Evolutionary conservation across 164 flowering plant species (phyloP).

Genomic region (Nymphaea colorata): DNA sequence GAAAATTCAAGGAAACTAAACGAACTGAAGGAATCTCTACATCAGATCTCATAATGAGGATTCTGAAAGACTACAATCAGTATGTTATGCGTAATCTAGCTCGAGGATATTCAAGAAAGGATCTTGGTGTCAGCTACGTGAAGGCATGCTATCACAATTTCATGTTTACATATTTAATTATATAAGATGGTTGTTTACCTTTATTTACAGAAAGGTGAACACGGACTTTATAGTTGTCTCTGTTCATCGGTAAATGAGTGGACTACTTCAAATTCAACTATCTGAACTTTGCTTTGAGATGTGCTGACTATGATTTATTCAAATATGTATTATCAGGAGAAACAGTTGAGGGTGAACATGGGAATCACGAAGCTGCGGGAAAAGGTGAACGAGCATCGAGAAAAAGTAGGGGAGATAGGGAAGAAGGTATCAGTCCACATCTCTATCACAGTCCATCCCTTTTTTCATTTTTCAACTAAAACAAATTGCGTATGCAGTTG

Average conservation of each 20-base stretch:
- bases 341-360: conserved; percentile 85
- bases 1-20: conserved; percentile 74
- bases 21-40: conserved; percentile 87
- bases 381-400: conserved; percentile 93
- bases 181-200: background rate
- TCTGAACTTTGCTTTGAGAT: background rate
- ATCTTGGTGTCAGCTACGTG: conserved; percentile 88
- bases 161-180: background rate
- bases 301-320: background rate
- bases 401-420: conserved; percentile 54
- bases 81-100: conserved; percentile 94
- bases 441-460: no score
- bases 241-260: background rate
- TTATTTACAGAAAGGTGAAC: background rate
- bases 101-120: conserved; percentile 92
- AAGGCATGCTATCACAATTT: conserved; percentile 36
- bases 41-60: conserved; percentile 79
- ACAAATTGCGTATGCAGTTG: no score
- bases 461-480: no score
- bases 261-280: background rate
- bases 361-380: conserved; percentile 72
- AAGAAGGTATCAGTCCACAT: conserved; percentile 9
- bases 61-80: conserved; percentile 87
- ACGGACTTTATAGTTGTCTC: background rate
- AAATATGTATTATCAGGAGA: conserved; percentile 43